Conservation (phyloP, 1,284 basidiomycete genomes). For the Papiliotrema flavescens region DNA sequence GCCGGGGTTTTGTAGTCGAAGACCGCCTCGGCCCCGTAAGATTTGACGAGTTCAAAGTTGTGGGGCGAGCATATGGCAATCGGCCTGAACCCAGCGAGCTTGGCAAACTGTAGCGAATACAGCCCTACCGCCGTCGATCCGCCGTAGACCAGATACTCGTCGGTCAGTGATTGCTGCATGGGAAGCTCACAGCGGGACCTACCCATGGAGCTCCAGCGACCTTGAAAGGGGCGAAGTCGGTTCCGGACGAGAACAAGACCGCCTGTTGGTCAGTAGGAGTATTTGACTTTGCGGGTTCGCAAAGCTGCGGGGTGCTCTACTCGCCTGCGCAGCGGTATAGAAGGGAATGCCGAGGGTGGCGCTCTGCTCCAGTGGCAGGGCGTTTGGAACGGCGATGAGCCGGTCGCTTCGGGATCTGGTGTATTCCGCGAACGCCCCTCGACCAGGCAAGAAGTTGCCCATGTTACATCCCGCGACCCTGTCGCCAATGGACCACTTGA, state of each 20-base stretch:
- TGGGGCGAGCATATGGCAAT: slow-evolving; percentile 50
- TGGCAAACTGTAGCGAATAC: slow-evolving; percentile 53
- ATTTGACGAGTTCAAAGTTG: slow-evolving; percentile 48
- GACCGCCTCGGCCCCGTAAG: slow-evolving; percentile 50
- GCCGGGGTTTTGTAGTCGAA: slow-evolving; percentile 38
- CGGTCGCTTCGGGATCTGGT: slow-evolving; percentile 32
- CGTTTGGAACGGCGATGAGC: slow-evolving; percentile 15
- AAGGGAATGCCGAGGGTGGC: slow-evolving; percentile 50
- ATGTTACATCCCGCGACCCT: slow-evolving; percentile 53
- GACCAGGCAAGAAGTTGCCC: slow-evolving; percentile 46
- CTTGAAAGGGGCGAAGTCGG: slow-evolving; percentile 25
- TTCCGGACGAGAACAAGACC: slow-evolving; percentile 34
- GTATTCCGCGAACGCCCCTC: slow-evolving; percentile 51
- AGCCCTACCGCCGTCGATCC: slow-evolving; percentile 52
- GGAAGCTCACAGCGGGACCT: no score
- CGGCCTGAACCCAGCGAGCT: slow-evolving; percentile 50
- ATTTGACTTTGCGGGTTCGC: no score
- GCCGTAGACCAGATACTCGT: slow-evolving; percentile 48
- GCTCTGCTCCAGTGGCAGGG: slow-evolving; percentile 28
- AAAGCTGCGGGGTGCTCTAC: no score
- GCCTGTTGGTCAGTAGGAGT: slow-evolving; percentile 7
- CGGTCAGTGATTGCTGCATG: no score
- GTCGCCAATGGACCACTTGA: slow-evolving; percentile 40
- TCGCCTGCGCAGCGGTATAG: slow-evolving; percentile 39
- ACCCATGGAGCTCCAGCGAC: not conserved